Evolutionary conservation across 2,329 filamentous ascomycete genomes (phyloP).

Genomic region (Monosporascus sp.): DNA sequence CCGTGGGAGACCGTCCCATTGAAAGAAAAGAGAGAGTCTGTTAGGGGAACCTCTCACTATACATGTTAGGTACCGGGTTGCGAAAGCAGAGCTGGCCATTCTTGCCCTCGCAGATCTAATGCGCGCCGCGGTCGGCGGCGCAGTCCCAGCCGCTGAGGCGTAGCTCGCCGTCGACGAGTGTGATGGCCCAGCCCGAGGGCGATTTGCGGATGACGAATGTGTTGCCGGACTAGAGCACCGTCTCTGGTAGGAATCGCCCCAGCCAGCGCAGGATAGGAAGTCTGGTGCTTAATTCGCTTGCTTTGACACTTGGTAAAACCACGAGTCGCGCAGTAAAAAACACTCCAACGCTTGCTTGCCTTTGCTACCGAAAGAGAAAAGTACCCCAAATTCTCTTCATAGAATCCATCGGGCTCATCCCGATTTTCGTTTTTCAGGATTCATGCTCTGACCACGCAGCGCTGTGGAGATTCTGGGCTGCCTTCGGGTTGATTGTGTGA

Average conservation of each 20-base stretch:
- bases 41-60: neutral
- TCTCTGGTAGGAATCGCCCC: neutral
- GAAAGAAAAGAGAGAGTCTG: neutral
- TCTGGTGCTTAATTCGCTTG: neutral
- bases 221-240: neutral
- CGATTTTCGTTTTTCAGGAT: neutral
- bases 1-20: no score
- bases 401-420: neutral
- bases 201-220: neutral
- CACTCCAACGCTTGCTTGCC: neutral
- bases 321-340: neutral
- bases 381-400: neutral
- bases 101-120: neutral
- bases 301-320: neutral
- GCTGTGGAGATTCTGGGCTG: neutral
- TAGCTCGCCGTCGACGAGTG: neutral
- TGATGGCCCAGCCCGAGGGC: neutral
- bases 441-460: neutral
- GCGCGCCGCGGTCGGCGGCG: neutral
- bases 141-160: neutral
- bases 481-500: neutral
- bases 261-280: neutral
- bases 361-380: neutral
- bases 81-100: neutral
- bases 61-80: neutral